Evolutionary conservation across 2,329 filamentous ascomycete species (phyloP).

Genomic region (Pyrenophora teres): DNA sequence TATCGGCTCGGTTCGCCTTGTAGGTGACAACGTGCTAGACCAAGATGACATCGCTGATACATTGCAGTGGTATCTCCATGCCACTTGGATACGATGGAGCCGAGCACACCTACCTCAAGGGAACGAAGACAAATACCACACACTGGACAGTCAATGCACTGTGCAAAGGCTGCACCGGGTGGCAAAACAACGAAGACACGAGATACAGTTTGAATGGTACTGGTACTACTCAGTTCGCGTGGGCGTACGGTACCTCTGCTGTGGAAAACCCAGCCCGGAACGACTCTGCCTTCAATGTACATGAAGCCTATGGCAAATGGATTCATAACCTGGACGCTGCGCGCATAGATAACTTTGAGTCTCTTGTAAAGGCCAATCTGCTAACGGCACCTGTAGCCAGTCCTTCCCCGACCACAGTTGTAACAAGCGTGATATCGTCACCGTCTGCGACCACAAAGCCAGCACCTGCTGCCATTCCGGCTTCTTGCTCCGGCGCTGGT

Average conservation of each 20-base stretch:
- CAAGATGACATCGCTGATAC: slow-evolving; percentile 21
- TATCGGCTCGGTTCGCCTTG: slow-evolving; percentile 41
- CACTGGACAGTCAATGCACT: slow-evolving; percentile 40
- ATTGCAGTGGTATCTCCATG: slow-evolving; percentile 30
- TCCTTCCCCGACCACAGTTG: slow-evolving; percentile 24
- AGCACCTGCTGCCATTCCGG: slow-evolving; percentile 32
- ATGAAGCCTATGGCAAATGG: slow-evolving; percentile 39
- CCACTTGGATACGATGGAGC: slow-evolving; percentile 36
- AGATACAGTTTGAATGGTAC: slow-evolving; percentile 32
- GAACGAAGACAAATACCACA: slow-evolving; percentile 38
- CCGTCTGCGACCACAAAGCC: slow-evolving; percentile 22
- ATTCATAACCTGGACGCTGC: slow-evolving; percentile 39
- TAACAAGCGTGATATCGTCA: slow-evolving; percentile 26
- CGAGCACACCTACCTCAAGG: slow-evolving; percentile 36
- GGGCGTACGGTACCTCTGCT: slow-evolving; percentile 35
- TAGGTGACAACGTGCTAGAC: slow-evolving; percentile 14
- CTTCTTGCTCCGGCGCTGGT: slow-evolving; percentile 37
- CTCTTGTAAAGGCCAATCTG: slow-evolving; percentile 37
- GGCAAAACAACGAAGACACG: slow-evolving; percentile 36
- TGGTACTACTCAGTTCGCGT: slow-evolving; percentile 38
- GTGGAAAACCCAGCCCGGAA: slow-evolving; percentile 38
- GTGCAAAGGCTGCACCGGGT: slow-evolving; percentile 40
- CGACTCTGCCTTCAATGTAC: slow-evolving; percentile 41
- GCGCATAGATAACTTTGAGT: slow-evolving; percentile 38
- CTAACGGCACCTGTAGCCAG: slow-evolving; percentile 32